A percentile compares a stretch with the other conserved stretches of the same genome.
These are phyloP conservation scores for Exidia glandulosa DNA, from an alignment of 768 basidiomycete genomes.

Conservation along the genomic window DNA sequence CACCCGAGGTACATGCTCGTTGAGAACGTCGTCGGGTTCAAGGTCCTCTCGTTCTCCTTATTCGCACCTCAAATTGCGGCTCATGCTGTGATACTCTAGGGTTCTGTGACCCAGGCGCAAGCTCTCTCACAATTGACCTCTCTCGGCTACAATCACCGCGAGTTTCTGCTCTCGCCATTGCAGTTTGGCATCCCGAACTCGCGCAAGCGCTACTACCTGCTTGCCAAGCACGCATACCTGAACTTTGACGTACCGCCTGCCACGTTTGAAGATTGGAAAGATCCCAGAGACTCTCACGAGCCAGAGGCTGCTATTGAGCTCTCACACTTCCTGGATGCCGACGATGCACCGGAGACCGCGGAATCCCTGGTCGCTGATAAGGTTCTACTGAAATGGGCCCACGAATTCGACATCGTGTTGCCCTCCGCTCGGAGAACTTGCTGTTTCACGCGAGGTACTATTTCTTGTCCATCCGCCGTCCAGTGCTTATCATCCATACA, in stretches of 20 bases:
- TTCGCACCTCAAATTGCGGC: conserved; percentile 1
- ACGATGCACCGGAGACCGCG: not conserved
- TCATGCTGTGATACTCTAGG: conserved; percentile 25
- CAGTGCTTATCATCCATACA: not conserved
- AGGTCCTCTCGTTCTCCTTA: conserved; percentile 33
- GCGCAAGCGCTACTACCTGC: conserved; percentile 66
- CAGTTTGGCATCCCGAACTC: conserved; percentile 80
- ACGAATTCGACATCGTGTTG: conserved; percentile 67
- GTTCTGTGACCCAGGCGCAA: conserved; percentile 48
- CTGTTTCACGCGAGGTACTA: conserved; percentile 68
- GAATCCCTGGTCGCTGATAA: conserved; percentile 41
- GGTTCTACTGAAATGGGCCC: conserved; percentile 62
- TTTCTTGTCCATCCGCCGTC: not conserved
- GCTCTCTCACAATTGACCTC: conserved; percentile 40
- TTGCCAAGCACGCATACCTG: conserved; percentile 44
- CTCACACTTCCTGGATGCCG: conserved; percentile 4
- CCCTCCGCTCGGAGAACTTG: conserved; percentile 54
- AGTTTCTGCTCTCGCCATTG: conserved; percentile 61
- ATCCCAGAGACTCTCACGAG: conserved; percentile 35
- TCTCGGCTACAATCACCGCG: conserved; percentile 45
- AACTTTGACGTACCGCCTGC: conserved; percentile 18
- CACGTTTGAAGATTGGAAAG: conserved; percentile 1
- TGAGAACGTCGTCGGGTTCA: conserved; percentile 78
- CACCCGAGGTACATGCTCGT: conserved; percentile 55
- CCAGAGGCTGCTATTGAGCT: conserved; percentile 5